These are phyloP conservation scores for Pelargonium cotyledonis DNA, from an alignment of 441 rosid genomes.

Conservation along the genomic window DNA sequence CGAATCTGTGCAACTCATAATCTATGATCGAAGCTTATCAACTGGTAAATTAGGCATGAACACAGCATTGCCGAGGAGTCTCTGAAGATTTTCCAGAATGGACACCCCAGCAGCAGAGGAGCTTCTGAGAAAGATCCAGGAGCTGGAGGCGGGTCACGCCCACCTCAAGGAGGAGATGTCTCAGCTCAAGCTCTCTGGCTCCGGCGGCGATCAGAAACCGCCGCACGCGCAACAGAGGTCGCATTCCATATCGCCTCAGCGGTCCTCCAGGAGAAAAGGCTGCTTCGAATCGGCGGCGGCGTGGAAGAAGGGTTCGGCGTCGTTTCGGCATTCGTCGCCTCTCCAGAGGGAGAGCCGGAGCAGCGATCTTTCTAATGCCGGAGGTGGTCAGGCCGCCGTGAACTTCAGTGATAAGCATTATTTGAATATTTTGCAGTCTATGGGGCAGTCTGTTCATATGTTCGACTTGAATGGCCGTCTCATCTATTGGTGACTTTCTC, in stretches of 20 bases:
- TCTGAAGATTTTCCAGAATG: slow-evolving; percentile 22
- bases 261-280: slow-evolving; percentile 35
- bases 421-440: slow-evolving; percentile 80
- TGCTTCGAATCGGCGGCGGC: slow-evolving; percentile 23
- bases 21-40: too few relatives aligned
- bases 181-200: slow-evolving; percentile 46
- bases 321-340: slow-evolving; percentile 75
- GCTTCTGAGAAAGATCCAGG: slow-evolving; percentile 74
- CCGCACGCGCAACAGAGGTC: slow-evolving; percentile 44
- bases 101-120: slow-evolving; percentile 65
- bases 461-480: slow-evolving; percentile 51
- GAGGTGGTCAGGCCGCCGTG: slow-evolving; percentile 45
- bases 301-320: slow-evolving; percentile 53
- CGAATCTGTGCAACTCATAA: neutral
- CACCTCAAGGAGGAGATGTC: slow-evolving; percentile 76
- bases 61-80: too few relatives aligned
- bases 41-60: too few relatives aligned
- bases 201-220: slow-evolving; percentile 19
- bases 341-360: slow-evolving; percentile 61
- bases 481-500: slow-evolving; percentile 64
- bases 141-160: slow-evolving; percentile 78
- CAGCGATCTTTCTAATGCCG: slow-evolving; percentile 20
- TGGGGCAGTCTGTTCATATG: slow-evolving; percentile 92
- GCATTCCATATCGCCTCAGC: slow-evolving; percentile 76
- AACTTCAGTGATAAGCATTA: slow-evolving; percentile 62